phyloP scores from a whole-genome alignment of 495 filamentous ascomycete species.

The Achaetomiella virescens region DNA sequence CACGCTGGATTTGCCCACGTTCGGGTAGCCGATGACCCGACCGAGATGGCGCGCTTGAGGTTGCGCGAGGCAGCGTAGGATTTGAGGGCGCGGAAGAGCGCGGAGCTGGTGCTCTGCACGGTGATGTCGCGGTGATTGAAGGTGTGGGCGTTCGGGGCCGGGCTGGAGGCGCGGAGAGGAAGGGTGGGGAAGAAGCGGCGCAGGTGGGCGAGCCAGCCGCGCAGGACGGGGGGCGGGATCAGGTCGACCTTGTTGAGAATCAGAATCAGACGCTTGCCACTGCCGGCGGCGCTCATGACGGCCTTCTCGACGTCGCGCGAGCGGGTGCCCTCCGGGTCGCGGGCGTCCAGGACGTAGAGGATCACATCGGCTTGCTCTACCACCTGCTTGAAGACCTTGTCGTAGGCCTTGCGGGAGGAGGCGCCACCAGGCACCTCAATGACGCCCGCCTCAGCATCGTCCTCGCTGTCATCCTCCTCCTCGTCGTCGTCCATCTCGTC shows the following conservation, averaged over 20 bases:
- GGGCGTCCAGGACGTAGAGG: conserved; percentile 89
- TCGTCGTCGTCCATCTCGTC: conserved; percentile 57
- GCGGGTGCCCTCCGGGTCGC: conserved; percentile 85
- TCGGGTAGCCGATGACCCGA: conserved; percentile 96
- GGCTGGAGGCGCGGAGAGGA: conserved; percentile 78
- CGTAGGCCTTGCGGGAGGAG: conserved; percentile 74
- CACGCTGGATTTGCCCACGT: conserved; percentile 94
- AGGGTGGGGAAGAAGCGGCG: conserved; percentile 89
- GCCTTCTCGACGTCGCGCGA: conserved; percentile 85
- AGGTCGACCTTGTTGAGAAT: conserved; percentile 97
- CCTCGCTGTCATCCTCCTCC: conserved; percentile 51
- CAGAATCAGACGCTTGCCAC: conserved; percentile 83
- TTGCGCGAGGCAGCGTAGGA: conserved; percentile 77
- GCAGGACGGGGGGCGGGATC: conserved; percentile 72
- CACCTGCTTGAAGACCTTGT: conserved; percentile 96
- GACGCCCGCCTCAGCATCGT: conserved; percentile 37
- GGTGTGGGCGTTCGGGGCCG: conserved; percentile 77
- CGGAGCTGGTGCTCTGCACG: conserved; percentile 76
- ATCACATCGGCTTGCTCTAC: conserved; percentile 83
- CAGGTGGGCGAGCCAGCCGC: conserved; percentile 77
- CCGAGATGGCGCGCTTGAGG: conserved; percentile 81
- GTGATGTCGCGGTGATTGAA: conserved; percentile 90
- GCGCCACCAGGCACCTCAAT: conserved; percentile 45
- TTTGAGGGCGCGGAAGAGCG: conserved; percentile 87
- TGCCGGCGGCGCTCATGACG: conserved; percentile 76